Base-by-base conservation (phyloP, 306 rosid species). In the Cicer yamashitae region DNA sequence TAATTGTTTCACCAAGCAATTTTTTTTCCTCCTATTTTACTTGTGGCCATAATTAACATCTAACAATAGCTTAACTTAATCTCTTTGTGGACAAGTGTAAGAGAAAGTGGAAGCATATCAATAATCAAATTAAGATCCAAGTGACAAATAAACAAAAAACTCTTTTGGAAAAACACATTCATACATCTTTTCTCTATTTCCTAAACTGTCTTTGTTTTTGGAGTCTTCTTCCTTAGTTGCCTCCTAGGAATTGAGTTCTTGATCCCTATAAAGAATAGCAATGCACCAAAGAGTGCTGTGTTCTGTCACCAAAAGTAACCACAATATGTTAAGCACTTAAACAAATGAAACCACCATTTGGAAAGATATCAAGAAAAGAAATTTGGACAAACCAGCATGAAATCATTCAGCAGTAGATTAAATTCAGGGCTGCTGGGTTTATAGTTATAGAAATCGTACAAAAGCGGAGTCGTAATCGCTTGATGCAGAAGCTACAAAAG, bases 231-330 rank as follows among this genome's bases (percentile, higher is more conserved):
- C 87, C 84, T 88, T 63, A 43, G 65, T 73, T 84, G 91, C 68
- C 87, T 87, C 85, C 74, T 84, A 46, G 87, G 80, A 75, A 84
- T 86, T 38, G 94, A 84, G 83, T 82, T 90, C 88, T 88, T 92
- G 83, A 91, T 88, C 74, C 94, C 98, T 2, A 90, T 76, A 83
- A 90, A 92, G 86, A 92, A 90, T 18, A 92, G 84, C 80, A 90
- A 80, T 17, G 98, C 92, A 63, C 98, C 98, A 54, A 88, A 84
- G 57, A 92, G 85, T 53, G 98, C 94, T 2, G 67, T 66, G 56
- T 69, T 87, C 98, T 92, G 86, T 79, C 60, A 79, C 22, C n/a
- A 53, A 20, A 14, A 62, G 50, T 34, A 78, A 81, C 53, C 67
- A 44, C 44, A 52, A n/a, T 54, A 59, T 44, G 47, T 14, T 67